Conservation (phyloP, 306 rosid species). For the Vigna trinervia region DNA sequence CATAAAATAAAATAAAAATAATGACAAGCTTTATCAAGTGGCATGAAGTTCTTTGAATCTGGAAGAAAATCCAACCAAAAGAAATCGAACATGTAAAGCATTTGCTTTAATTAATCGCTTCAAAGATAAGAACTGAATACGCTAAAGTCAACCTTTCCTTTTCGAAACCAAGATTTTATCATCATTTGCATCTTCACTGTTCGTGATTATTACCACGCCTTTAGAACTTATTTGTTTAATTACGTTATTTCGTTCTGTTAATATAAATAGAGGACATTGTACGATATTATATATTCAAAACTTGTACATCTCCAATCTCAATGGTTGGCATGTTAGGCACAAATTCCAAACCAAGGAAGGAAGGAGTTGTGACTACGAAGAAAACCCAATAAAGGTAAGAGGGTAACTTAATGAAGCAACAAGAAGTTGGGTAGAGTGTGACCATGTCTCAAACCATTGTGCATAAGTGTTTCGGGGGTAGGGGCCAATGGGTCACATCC, state of each 20-base stretch:
- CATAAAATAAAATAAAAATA: slow-evolving; percentile 16
- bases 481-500: slow-evolving; percentile 29
- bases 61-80: neutral
- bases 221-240: too few relatives aligned
- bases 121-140: neutral
- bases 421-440: slow-evolving; percentile 28
- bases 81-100: neutral
- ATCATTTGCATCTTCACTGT: neutral
- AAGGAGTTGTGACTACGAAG: neutral
- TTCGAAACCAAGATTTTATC: neutral
- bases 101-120: neutral
- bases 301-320: neutral
- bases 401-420: slow-evolving; percentile 14
- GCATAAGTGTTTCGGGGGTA: slow-evolving; percentile 12
- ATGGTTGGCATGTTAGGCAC: slow-evolving; percentile 39
- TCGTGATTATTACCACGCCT: neutral
- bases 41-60: neutral
- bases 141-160: neutral
- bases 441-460: slow-evolving; percentile 33
- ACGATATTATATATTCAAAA: neutral
- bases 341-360: slow-evolving; percentile 25
- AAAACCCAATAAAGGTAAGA: slow-evolving; percentile 4
- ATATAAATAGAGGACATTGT: neutral
- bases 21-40: neutral
- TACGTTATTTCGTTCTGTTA: neutral